Conservation (phyloP, 257 asterid species). For the Haberlea rhodopensis region DNA sequence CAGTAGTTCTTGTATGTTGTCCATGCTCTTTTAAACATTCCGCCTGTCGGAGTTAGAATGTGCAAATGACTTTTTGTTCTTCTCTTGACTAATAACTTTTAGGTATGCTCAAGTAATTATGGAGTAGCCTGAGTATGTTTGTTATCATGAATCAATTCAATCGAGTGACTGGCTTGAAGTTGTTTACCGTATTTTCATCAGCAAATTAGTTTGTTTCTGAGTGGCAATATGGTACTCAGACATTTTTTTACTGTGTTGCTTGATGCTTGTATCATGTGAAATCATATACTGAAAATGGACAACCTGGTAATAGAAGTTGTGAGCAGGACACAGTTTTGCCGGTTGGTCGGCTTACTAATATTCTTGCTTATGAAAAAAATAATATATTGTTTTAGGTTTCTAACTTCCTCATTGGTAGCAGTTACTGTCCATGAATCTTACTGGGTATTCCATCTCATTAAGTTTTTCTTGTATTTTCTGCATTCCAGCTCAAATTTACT, state of each 20-base stretch:
- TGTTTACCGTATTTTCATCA: constrained; percentile 9
- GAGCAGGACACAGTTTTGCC: too few relatives aligned
- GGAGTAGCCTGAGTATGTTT: background rate
- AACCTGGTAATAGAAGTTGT: too few relatives aligned
- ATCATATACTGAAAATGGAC: background rate
- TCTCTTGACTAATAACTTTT: background rate
- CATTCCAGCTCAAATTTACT: background rate
- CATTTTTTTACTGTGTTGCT: constrained; percentile 1
- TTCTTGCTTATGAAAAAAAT: too few relatives aligned
- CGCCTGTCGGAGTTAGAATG: background rate
- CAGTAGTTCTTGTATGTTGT: constrained; percentile 26
- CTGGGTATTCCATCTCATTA: constrained; percentile 12
- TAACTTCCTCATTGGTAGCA: too few relatives aligned
- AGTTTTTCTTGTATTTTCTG: background rate
- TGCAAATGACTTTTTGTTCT: background rate
- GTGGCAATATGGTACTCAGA: background rate
- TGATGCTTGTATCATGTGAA: too few relatives aligned
- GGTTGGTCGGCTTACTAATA: too few relatives aligned
- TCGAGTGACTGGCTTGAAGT: constrained; percentile 6
- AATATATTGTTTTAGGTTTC: too few relatives aligned
- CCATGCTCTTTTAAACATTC: constrained; percentile 3
- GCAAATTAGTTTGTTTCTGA: constrained; percentile 6
- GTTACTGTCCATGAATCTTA: constrained; percentile 1
- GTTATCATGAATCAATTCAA: background rate
- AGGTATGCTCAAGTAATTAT: background rate